Conservation (phyloP, 2,329 filamentous ascomycete species). For the Ceratocystis cacaofunesta region DNA sequence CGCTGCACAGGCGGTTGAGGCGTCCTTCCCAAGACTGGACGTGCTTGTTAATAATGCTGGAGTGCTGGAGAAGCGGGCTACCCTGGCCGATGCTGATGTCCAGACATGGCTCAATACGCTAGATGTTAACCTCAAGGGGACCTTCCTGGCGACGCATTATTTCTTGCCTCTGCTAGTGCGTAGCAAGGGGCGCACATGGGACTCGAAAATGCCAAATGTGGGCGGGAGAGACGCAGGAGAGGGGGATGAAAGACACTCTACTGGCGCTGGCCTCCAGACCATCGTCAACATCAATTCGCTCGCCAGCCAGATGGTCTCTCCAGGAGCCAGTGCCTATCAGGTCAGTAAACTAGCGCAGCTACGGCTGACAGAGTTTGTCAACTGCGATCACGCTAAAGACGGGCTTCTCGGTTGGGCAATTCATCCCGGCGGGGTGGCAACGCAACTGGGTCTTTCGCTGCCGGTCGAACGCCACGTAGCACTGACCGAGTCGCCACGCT, state of each 20-base stretch:
- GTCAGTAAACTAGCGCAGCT: slow-evolving; percentile 35
- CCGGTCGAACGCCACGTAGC: slow-evolving; percentile 4
- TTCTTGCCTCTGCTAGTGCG: slow-evolving; percentile 35
- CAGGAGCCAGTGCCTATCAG: slow-evolving; percentile 30
- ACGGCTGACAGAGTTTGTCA: slow-evolving; percentile 35
- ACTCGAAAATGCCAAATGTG: slow-evolving; percentile 18
- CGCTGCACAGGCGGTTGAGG: slow-evolving; percentile 21
- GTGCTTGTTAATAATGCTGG: slow-evolving; percentile 32
- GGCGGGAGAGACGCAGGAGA: slow-evolving; percentile 19
- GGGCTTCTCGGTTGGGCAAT: slow-evolving; percentile 29
- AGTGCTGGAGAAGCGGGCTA: slow-evolving; percentile 26
- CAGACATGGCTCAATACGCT: slow-evolving; percentile 33
- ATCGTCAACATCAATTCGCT: slow-evolving; percentile 35
- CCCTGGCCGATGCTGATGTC: slow-evolving; percentile 27
- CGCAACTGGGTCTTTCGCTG: slow-evolving; percentile 21
- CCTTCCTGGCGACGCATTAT: slow-evolving; percentile 30
- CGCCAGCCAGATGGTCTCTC: slow-evolving; percentile 26
- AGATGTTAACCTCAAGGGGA: slow-evolving; percentile 37
- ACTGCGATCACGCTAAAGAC: slow-evolving; percentile 30
- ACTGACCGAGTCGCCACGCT: slow-evolving; percentile 26
- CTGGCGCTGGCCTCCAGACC: not conserved
- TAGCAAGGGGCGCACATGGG: slow-evolving; percentile 21
- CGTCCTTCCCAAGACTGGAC: slow-evolving; percentile 26
- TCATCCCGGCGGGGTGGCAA: slow-evolving; percentile 28
- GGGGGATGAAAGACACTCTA: not conserved